These are phyloP conservation scores for Powellomyces hirtus DNA, from an alignment of 192 early-diverging fungal genomes.

Conservation along the genomic window DNA sequence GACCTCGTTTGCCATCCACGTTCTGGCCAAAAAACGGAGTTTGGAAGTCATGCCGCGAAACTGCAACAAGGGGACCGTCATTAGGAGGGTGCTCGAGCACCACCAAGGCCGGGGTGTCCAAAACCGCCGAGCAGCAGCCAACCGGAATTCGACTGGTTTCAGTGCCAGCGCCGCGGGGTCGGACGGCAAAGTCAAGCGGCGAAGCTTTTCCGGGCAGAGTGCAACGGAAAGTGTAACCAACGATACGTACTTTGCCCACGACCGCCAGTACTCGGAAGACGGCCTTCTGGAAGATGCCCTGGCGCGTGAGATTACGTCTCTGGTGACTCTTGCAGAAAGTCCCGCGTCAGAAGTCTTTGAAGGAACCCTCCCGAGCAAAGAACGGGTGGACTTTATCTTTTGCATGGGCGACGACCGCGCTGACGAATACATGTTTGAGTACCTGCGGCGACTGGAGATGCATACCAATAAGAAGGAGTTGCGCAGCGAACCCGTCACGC, in stretches of 20 bases:
- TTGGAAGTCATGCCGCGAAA: conserved; percentile 73
- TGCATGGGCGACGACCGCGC: conserved; percentile 73
- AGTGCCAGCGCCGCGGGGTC: background rate
- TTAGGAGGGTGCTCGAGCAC: conserved; percentile 57
- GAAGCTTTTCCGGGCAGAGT: background rate
- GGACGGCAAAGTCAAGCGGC: background rate
- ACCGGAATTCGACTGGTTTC: background rate
- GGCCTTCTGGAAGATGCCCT: background rate
- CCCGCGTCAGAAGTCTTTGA: background rate
- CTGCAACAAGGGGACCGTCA: conserved; percentile 63
- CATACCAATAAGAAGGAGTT: conserved; percentile 13
- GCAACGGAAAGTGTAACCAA: background rate
- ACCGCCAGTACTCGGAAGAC: background rate
- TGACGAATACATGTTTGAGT: conserved; percentile 81
- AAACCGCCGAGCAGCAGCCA: conserved; percentile 11
- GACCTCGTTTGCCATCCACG: conserved; percentile 67
- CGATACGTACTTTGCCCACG: background rate
- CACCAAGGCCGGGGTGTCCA: conserved; percentile 36
- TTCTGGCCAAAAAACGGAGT: conserved; percentile 61
- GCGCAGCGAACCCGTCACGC: background rate
- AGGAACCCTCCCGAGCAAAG: background rate
- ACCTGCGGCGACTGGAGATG: conserved; percentile 38
- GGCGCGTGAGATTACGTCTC: background rate
- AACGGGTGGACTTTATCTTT: conserved; percentile 64
- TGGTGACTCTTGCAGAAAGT: background rate